Evolutionary conservation across 495 filamentous ascomycete genomes (phyloP), one percentile per base, ranked within the genome.

Genomic region (Xeromyces bisporus): DNA sequence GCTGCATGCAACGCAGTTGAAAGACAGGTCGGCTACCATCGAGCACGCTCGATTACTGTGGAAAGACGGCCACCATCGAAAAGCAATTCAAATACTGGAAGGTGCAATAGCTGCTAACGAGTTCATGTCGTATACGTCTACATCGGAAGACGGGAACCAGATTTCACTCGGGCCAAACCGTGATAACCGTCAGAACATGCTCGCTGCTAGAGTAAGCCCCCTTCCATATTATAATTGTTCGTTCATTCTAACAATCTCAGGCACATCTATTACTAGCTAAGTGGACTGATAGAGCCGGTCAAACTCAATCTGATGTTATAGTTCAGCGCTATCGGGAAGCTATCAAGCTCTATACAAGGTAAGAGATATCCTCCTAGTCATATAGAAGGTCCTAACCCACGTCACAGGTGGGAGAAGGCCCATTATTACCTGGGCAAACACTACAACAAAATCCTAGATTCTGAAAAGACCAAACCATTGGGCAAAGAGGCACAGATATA

Each of bases 401-500:
- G 6, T 29, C 18, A 9, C 27, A 75, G 71, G 37, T 99, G 86
- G 85, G 91, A 99, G 43, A 93, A 93, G 55, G 86, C 80, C 0
- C 81, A 93, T 49, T 96, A 94, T 51, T 92, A 94, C 53, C 67
- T 99, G 11, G 89, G 89, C 8, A 87, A 86, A 34, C 81, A 96
- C 53, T 99, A 96, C 63, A 92, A 93, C 48, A 99, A 94, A 47
- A 67, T 96, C 10, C 63, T 93, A 12, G 86, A 96, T 41, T 78
- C 80, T 0, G 83, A 96, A 46, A 87, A 80, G 47, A 61, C 64
- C 6, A 69, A 93, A 26, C 72, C 76, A 6, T 62, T 70, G 21
- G 66, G 69, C 9, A 82, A 71, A 42, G 70, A 75, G 45, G 65
- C 61, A 15, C 48, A 62, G 15, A 50, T 57, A 16, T 77, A 65